Percentiles rank a stretch among this genome's conserved stretches.
Conservation (phyloP, 1,284 basidiomycete species). For the Rhodotorula sp. region DNA sequence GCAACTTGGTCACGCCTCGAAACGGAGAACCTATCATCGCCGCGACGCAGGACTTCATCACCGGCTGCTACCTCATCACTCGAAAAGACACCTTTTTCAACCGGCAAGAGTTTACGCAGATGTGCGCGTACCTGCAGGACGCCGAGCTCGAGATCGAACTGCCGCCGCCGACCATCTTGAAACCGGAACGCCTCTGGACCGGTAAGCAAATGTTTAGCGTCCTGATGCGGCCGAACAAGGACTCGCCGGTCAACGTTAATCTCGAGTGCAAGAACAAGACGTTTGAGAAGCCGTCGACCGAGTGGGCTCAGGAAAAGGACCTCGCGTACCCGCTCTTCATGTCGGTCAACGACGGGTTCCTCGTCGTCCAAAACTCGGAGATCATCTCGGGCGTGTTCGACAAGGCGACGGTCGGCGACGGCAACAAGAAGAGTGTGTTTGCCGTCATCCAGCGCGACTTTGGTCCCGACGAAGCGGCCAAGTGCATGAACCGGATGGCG, state of each 20-base stretch:
- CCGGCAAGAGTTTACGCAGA: conserved; percentile 91
- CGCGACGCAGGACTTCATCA: conserved; percentile 98
- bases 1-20: conserved; percentile 94
- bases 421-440: conserved; percentile 99
- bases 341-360: conserved; percentile 95
- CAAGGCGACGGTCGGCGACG: conserved; percentile 95
- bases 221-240: conserved; percentile 89
- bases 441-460: conserved; percentile 97
- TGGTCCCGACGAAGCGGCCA: conserved; percentile 88
- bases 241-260: conserved; percentile 82
- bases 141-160: conserved; percentile 90
- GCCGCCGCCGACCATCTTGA: conserved; percentile 91
- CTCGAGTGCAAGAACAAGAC: conserved; percentile 96
- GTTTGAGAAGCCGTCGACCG: conserved; percentile 67
- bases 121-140: conserved; percentile 92
- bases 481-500: conserved; percentile 93
- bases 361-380: conserved; percentile 96
- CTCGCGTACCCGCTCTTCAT: conserved; percentile 64
- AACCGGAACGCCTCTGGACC: conserved; percentile 91
- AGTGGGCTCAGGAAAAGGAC: conserved; percentile 41
- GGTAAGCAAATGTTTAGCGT: conserved; percentile 98
- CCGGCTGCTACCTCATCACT: conserved; percentile 92
- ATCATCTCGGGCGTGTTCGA: conserved; percentile 99
- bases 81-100: conserved; percentile 91
- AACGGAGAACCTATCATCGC: conserved; percentile 99